Percentiles rank a stretch among this genome's conserved stretches.
Evolutionary conservation across 2,329 filamentous ascomycete species (phyloP).

Genomic region (Diatrype stigma): DNA sequence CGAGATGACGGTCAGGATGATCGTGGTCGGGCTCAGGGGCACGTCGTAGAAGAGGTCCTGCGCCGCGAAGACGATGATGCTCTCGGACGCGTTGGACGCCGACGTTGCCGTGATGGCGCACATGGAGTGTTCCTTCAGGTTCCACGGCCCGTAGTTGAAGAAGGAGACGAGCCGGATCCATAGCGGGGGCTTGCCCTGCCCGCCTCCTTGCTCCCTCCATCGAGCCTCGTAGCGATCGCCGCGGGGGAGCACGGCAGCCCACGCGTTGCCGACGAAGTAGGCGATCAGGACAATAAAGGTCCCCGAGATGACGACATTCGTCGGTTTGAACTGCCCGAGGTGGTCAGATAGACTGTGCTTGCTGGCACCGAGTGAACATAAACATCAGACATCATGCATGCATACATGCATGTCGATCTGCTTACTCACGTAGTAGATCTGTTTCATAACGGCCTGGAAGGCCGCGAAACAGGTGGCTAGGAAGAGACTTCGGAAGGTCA

Average conservation of each 20-base stretch:
- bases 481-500: constrained; percentile 51
- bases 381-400: constrained; percentile 1
- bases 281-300: constrained; percentile 55
- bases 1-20: constrained; percentile 46
- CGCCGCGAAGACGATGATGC: constrained; percentile 40
- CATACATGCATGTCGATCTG: too few relatives aligned
- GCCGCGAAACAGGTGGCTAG: constrained; percentile 44
- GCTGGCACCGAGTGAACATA: neutral
- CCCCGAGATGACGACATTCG: constrained; percentile 41
- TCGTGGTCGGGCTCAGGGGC: constrained; percentile 38
- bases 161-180: constrained; percentile 39
- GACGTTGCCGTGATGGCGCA: constrained; percentile 51
- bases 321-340: constrained; percentile 46
- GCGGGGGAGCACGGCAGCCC: constrained; percentile 44
- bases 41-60: constrained; percentile 50
- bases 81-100: constrained; percentile 44
- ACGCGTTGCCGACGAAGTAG: constrained; percentile 50
- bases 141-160: constrained; percentile 48
- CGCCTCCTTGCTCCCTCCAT: constrained; percentile 40
- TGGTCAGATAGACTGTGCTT: constrained; percentile 4
- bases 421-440: constrained; percentile 46
- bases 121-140: constrained; percentile 53
- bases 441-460: constrained; percentile 52
- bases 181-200: constrained; percentile 36
- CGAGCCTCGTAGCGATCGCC: constrained; percentile 44